These are phyloP conservation scores for Rhodofomes roseus DNA, from an alignment of 1,284 basidiomycete species.

Conservation along the genomic window DNA sequence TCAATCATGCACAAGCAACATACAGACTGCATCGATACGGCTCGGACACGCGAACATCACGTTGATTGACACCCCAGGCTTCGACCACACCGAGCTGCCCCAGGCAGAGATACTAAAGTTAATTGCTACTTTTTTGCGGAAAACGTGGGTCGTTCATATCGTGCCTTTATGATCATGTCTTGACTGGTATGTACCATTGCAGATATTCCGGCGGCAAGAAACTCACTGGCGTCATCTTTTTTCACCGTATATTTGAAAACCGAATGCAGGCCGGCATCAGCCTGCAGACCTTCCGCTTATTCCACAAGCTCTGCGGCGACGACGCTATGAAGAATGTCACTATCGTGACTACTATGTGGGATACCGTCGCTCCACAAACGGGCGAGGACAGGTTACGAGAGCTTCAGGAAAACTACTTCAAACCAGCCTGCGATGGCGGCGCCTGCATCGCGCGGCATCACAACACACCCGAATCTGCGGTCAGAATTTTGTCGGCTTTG, in stretches of 20 bases:
- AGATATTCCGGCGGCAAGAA: conserved; percentile 36
- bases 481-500: conserved; percentile 8
- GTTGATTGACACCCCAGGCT: conserved; percentile 36
- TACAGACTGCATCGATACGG: conserved; percentile 12
- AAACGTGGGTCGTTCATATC: background rate
- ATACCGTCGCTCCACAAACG: conserved; percentile 13
- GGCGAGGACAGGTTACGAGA: background rate
- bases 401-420: background rate
- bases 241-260: conserved; percentile 51
- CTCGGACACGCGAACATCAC: background rate
- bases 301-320: conserved; percentile 48
- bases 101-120: conserved; percentile 35
- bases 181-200: no score
- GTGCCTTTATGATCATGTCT: no score
- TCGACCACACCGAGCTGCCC: conserved; percentile 35
- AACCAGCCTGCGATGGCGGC: conserved; percentile 4
- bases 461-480: conserved; percentile 10
- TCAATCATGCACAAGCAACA: conserved; percentile 16
- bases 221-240: conserved; percentile 48
- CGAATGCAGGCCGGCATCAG: conserved; percentile 48
- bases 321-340: conserved; percentile 31
- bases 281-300: conserved; percentile 45
- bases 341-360: conserved; percentile 21
- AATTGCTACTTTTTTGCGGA: background rate
- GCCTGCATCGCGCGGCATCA: conserved; percentile 17